Conservation (phyloP, 164 flowering plant species). For the Vitis riparia region DNA sequence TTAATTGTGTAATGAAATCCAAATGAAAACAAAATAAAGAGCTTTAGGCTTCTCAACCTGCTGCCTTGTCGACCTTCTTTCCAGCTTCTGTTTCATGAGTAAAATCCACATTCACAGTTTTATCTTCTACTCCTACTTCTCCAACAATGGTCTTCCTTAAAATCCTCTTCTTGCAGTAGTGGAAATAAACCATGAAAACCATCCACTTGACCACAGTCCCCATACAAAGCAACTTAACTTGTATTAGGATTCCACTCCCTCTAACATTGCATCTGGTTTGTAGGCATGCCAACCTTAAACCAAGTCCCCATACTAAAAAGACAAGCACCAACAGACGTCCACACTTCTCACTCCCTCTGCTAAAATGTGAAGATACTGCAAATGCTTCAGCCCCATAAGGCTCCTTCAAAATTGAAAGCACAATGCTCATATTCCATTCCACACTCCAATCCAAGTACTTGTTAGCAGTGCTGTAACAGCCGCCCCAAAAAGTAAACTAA, state of each 20-base stretch:
- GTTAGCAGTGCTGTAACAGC: not conserved
- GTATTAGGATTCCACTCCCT: not conserved
- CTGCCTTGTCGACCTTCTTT: too few relatives aligned
- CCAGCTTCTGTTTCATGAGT: too few relatives aligned
- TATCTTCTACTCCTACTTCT: not conserved
- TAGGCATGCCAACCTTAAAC: constrained; percentile 7
- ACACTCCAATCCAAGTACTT: constrained; percentile 22
- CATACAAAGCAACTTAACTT: constrained; percentile 3
- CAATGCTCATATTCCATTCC: constrained; percentile 27
- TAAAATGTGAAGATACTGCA: not conserved
- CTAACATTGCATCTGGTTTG: not conserved
- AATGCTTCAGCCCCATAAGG: constrained; percentile 11
- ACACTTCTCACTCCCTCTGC: constrained; percentile 1
- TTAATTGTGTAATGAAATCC: too few relatives aligned
- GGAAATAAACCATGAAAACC: constrained; percentile 6
- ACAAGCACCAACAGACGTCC: constrained; percentile 17
- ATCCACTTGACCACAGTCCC: constrained; percentile 21
- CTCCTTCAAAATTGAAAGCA: constrained; percentile 22
- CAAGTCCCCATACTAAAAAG: constrained; percentile 10
- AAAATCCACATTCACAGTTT: too few relatives aligned
- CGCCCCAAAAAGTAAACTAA: not conserved
- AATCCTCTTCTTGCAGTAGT: constrained; percentile 8
- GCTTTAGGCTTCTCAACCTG: too few relatives aligned
- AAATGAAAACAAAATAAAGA: too few relatives aligned
- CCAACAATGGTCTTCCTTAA: constrained; percentile 10